Percentiles rank a stretch among this genome's conserved stretches.
Conservation (phyloP, 352 stramenopile species). For the Sclerospora graminicola region DNA sequence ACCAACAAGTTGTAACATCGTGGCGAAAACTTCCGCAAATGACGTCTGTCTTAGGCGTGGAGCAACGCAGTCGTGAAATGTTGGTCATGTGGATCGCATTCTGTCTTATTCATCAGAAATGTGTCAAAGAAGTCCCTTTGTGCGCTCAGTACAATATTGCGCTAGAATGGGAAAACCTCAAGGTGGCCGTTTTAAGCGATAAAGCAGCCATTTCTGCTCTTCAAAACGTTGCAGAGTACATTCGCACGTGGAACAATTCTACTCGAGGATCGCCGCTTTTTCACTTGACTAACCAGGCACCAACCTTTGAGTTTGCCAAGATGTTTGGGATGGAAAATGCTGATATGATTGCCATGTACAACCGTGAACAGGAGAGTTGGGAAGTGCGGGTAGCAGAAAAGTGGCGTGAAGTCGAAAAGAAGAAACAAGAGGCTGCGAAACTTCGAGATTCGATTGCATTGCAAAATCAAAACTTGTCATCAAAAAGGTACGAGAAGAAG, state of each 20-base stretch:
- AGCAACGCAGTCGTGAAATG: constrained; percentile 29
- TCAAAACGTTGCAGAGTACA: constrained; percentile 23
- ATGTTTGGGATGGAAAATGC: constrained; percentile 11
- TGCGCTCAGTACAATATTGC: constrained; percentile 27
- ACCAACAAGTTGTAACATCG: constrained; percentile 3
- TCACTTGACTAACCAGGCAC: constrained; percentile 23
- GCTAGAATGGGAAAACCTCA: constrained; percentile 26
- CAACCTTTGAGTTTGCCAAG: constrained; percentile 26
- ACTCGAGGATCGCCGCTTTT: constrained; percentile 16
- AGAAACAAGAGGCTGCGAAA: constrained; percentile 2
- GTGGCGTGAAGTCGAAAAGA: constrained; percentile 11
- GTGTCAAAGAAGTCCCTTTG: constrained; percentile 1
- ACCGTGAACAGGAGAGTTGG: constrained; percentile 9
- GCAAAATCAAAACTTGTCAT: background rate
- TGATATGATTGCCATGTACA: constrained; percentile 4
- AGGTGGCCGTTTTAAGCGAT: constrained; percentile 25
- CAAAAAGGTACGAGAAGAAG: background rate
- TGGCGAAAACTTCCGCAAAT: constrained; percentile 7
- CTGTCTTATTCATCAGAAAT: constrained; percentile 27
- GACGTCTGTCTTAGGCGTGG: constrained; percentile 13
- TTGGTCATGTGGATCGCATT: constrained; percentile 35
- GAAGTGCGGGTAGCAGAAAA: constrained; percentile 3
- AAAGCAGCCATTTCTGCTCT: constrained; percentile 19
- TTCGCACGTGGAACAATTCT: constrained; percentile 22
- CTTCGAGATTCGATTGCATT: constrained; percentile 5